A percentile compares a stretch with the other conserved stretches of the same genome.
phyloP scores from a whole-genome alignment of 2,329 filamentous ascomycete genomes.

The Neonectria faginata region DNA sequence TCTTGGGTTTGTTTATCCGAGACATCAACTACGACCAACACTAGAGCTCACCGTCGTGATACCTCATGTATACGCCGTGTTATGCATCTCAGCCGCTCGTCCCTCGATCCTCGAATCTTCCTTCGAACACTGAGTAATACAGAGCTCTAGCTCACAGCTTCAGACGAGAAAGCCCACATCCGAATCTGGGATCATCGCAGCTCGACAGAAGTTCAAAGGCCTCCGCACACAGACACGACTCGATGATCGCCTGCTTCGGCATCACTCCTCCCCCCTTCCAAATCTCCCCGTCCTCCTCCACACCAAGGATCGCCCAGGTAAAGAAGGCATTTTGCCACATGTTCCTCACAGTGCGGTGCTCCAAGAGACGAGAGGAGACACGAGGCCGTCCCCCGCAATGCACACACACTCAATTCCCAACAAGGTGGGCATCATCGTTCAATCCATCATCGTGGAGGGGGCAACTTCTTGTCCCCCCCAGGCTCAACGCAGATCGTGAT shows the following conservation, averaged over 20 bases:
- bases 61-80: not conserved
- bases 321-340: not conserved
- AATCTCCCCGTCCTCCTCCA: not conserved
- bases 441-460: not conserved
- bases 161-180: not conserved
- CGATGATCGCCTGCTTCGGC: not conserved
- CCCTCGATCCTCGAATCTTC: too few relatives aligned
- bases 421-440: not conserved
- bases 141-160: not conserved
- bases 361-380: not conserved
- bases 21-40: not conserved
- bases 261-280: not conserved
- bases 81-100: not conserved
- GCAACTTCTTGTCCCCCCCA: not conserved
- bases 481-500: not conserved
- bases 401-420: not conserved
- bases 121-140: too few relatives aligned
- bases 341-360: conserved; percentile 3
- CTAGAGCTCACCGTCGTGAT: not conserved
- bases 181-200: conserved; percentile 2
- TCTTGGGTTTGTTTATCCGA: too few relatives aligned
- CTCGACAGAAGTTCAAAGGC: conserved; percentile 1
- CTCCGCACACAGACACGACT: not conserved
- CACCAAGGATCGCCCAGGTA: not conserved
- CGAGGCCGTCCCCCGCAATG: not conserved